Percentiles rank a stretch among this genome's conserved stretches.
Evolutionary conservation across 2,329 filamentous ascomycete species (phyloP).

Genomic region (Paradendryphiella salina): DNA sequence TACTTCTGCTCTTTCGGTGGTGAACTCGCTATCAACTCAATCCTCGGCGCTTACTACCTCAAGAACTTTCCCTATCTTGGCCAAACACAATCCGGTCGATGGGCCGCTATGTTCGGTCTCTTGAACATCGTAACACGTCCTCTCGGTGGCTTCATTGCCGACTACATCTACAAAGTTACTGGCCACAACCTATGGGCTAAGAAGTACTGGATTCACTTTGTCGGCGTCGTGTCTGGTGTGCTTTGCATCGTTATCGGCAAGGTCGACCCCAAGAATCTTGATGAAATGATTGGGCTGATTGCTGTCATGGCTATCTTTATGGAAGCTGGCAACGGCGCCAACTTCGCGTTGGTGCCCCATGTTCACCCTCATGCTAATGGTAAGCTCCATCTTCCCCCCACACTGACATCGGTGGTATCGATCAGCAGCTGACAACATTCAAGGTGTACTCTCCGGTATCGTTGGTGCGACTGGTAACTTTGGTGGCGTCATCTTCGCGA

Average conservation of each 20-base stretch:
- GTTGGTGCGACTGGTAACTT: constrained; percentile 82
- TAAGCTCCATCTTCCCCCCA: constrained; percentile 26
- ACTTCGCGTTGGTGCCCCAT: constrained; percentile 84
- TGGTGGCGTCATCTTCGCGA: constrained; percentile 81
- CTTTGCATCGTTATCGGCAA: constrained; percentile 67
- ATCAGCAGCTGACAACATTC: constrained; percentile 15
- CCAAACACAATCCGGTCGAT: constrained; percentile 60
- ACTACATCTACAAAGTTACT: constrained; percentile 58
- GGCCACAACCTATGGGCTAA: constrained; percentile 62
- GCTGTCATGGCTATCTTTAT: constrained; percentile 79
- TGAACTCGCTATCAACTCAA: constrained; percentile 64
- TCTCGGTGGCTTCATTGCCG: constrained; percentile 64
- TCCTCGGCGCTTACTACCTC: constrained; percentile 63
- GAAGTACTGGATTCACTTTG: constrained; percentile 63
- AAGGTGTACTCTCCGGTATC: constrained; percentile 69
- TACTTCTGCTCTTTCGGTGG: constrained; percentile 66
- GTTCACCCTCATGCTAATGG: constrained; percentile 84
- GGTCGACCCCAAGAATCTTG: constrained; percentile 63
- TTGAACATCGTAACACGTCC: constrained; percentile 71
- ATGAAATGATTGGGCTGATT: constrained; percentile 75
- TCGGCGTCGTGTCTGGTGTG: constrained; percentile 60
- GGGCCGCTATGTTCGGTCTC: constrained; percentile 76
- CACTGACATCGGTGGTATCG: not conserved
- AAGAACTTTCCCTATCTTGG: constrained; percentile 59
- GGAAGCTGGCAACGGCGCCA: constrained; percentile 82